A percentile compares a stretch with the other conserved stretches of the same genome.
These are phyloP conservation scores for Agastache rugosa DNA, from an alignment of 257 asterid species.

Conservation along the genomic window DNA sequence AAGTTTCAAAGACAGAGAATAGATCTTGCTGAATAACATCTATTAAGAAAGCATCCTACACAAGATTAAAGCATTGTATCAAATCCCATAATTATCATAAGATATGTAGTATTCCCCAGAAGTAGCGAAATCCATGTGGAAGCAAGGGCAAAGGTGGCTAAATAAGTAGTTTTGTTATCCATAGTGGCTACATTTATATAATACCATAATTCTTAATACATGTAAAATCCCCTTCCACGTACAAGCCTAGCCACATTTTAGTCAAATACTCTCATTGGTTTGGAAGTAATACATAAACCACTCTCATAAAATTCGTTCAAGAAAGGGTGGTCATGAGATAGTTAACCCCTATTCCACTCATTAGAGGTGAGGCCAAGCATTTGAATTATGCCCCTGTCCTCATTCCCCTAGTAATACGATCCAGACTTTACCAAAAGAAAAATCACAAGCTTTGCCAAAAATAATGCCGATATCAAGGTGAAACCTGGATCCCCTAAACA, in stretches of 20 bases:
- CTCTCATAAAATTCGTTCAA: not conserved
- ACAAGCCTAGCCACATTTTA: conserved; percentile 11
- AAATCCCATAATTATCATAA: too few relatives aligned
- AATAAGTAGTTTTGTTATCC: too few relatives aligned
- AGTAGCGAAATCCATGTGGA: too few relatives aligned
- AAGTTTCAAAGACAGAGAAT: too few relatives aligned
- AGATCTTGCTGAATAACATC: too few relatives aligned
- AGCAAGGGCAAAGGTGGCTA: not conserved
- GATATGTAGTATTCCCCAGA: too few relatives aligned
- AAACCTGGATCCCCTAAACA: conserved; percentile 8
- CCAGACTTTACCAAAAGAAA: conserved; percentile 21
- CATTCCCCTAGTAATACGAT: not conserved
- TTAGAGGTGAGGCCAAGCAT: conserved; percentile 3
- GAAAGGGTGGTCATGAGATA: not conserved
- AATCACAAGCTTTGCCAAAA: conserved; percentile 14
- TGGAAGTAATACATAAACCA: conserved; percentile 4
- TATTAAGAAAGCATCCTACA: too few relatives aligned
- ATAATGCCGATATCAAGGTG: conserved; percentile 17
- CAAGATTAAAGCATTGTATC: too few relatives aligned
- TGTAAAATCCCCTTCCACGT: conserved; percentile 6
- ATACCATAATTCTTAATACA: not conserved
- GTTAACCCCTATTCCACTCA: conserved; percentile 1
- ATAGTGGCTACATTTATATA: not conserved
- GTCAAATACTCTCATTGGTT: conserved; percentile 15
- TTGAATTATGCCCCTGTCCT: not conserved